Conservation (phyloP, 2,329 filamentous ascomycete genomes). For the Shiraia bambusicola region DNA sequence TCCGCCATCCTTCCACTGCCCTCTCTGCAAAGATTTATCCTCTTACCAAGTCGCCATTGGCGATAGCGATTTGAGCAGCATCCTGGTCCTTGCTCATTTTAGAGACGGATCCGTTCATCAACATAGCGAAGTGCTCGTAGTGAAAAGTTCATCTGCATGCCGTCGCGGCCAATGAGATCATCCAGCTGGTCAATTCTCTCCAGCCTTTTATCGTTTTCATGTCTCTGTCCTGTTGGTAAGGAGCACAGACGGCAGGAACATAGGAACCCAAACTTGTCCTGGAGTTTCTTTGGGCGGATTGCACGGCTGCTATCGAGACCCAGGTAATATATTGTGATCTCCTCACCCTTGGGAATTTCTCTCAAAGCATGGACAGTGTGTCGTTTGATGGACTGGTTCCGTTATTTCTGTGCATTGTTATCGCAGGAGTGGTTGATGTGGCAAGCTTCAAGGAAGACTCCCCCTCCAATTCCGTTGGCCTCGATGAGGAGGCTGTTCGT, state of each 20-base stretch:
- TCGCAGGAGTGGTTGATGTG: conserved; percentile 45
- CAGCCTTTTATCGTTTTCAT: conserved; percentile 35
- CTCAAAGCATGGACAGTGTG: conserved; percentile 39
- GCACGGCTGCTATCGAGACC: conserved; percentile 16
- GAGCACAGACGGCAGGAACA: conserved; percentile 44
- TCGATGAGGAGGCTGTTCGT: conserved; percentile 38
- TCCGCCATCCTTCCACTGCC: conserved; percentile 8
- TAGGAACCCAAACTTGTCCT: conserved; percentile 36
- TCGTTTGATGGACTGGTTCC: conserved; percentile 35
- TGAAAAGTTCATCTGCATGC: conserved; percentile 10
- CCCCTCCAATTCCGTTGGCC: conserved; percentile 24
- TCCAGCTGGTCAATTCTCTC: conserved; percentile 24
- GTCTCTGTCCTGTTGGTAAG: conserved; percentile 33
- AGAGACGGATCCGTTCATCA: conserved; percentile 31
- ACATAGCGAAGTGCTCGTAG: conserved; percentile 19
- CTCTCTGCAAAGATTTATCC: conserved; percentile 31
- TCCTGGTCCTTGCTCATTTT: conserved; percentile 27
- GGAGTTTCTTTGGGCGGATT: conserved; percentile 26
- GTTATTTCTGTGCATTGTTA: conserved; percentile 41
- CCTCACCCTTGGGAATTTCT: conserved; percentile 39
- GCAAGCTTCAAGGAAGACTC: conserved; percentile 39
- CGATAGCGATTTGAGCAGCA: conserved; percentile 30
- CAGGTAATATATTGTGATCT: conserved; percentile 44
- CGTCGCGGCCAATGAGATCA: conserved; percentile 20
- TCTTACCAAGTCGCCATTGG: conserved; percentile 36